Conservation (phyloP, 2,329 filamentous ascomycete genomes). For the Ophiostoma perfectum region DNA sequence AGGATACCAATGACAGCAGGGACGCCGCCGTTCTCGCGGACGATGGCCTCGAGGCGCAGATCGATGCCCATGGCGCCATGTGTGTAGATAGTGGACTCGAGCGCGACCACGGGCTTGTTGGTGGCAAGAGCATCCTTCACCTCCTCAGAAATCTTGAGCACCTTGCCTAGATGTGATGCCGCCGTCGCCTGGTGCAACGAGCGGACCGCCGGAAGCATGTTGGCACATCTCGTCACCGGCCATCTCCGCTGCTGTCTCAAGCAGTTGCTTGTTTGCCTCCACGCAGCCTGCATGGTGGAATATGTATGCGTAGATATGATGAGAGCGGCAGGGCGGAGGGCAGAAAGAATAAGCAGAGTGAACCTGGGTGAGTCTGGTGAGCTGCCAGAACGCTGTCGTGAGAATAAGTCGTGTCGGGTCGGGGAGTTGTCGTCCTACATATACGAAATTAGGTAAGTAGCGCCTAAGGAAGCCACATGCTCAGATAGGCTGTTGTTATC, state of each 20-base stretch:
- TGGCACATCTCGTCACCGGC: not conserved
- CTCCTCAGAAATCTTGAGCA: conserved; percentile 66
- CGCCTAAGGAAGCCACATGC: not conserved
- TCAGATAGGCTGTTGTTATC: conserved; percentile 7
- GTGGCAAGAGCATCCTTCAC: conserved; percentile 69
- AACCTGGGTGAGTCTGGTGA: not conserved
- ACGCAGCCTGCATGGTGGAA: conserved; percentile 12
- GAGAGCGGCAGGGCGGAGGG: not conserved
- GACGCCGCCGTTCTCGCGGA: conserved; percentile 73
- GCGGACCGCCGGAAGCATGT: not conserved
- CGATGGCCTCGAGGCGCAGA: conserved; percentile 68
- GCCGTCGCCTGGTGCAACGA: conserved; percentile 3
- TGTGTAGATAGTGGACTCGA: conserved; percentile 96
- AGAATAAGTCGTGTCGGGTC: not conserved
- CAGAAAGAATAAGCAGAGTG: not conserved
- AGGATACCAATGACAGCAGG: conserved; percentile 89
- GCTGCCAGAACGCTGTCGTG: not conserved
- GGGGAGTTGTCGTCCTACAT: conserved; percentile 6
- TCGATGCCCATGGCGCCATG: conserved; percentile 78
- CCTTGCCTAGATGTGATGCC: conserved; percentile 15
- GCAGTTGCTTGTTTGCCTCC: conserved; percentile 9
- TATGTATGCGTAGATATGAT: not conserved
- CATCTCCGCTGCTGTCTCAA: conserved; percentile 11
- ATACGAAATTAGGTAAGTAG: conserved; percentile 3
- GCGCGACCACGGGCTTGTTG: conserved; percentile 77